phyloP scores from a whole-genome alignment of 306 rosid genomes.

The Psophocarpus tetragonolobus region DNA sequence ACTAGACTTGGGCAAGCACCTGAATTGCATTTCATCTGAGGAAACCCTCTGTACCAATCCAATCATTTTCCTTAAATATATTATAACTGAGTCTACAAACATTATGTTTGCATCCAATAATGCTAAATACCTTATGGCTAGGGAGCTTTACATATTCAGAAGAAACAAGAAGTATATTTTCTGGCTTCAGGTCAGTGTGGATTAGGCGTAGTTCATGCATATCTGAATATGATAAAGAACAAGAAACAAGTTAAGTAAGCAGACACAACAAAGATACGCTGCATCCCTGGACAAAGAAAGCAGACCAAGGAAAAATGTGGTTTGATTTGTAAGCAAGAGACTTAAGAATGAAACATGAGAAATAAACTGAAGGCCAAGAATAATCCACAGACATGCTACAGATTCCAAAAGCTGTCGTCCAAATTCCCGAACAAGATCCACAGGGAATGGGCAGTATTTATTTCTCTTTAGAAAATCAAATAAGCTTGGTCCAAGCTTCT shows the following conservation, averaged over 20 bases:
- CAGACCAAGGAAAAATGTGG: slow-evolving; percentile 44
- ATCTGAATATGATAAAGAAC: slow-evolving; percentile 65
- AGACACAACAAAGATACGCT: slow-evolving; percentile 36
- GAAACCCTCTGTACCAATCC: slow-evolving; percentile 85
- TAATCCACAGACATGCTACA: slow-evolving; percentile 96
- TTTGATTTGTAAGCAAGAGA: slow-evolving; percentile 39
- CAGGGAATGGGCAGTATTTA: slow-evolving; percentile 96
- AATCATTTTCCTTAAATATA: slow-evolving; percentile 46
- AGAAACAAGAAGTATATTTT: slow-evolving; percentile 96
- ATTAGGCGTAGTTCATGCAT: slow-evolving; percentile 88
- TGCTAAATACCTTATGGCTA: slow-evolving; percentile 72
- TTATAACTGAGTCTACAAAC: slow-evolving; percentile 36
- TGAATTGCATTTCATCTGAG: slow-evolving; percentile 75
- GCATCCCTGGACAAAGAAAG: slow-evolving; percentile 49
- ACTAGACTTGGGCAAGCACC: slow-evolving; percentile 99
- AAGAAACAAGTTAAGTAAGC: slow-evolving; percentile 38
- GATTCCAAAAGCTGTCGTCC: slow-evolving; percentile 99
- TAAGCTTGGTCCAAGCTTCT: slow-evolving; percentile 99
- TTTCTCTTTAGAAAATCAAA: slow-evolving; percentile 99
- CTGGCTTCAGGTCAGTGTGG: slow-evolving; percentile 98
- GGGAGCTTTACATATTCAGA: slow-evolving; percentile 90
- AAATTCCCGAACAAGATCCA: slow-evolving; percentile 99
- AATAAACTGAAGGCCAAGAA: slow-evolving; percentile 63
- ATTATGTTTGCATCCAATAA: slow-evolving; percentile 36
- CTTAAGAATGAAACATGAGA: slow-evolving; percentile 43